Percentiles rank a stretch among this genome's conserved stretches.
These are phyloP conservation scores for Agastache rugosa DNA, from an alignment of 257 asterid species.

Conservation along the genomic window DNA sequence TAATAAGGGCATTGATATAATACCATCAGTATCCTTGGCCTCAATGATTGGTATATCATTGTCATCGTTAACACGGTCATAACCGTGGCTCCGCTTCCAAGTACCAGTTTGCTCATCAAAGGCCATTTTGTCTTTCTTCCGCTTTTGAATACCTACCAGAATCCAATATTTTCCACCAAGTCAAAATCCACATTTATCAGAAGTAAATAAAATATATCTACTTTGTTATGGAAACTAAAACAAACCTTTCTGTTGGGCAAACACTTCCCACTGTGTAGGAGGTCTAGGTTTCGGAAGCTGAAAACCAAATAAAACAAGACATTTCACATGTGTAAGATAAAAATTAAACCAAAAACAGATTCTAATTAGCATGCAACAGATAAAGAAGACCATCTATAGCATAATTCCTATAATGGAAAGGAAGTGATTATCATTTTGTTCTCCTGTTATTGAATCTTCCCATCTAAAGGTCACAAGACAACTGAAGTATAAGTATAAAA, in stretches of 20 bases:
- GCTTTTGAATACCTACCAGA: slow-evolving; percentile 68
- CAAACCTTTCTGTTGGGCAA: slow-evolving; percentile 93
- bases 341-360: background rate
- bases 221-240: background rate
- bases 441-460: background rate
- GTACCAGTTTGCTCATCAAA: slow-evolving; percentile 80
- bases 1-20: background rate
- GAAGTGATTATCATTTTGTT: background rate
- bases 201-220: slow-evolving; percentile 23
- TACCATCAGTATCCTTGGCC: slow-evolving; percentile 93
- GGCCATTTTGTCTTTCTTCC: slow-evolving; percentile 75
- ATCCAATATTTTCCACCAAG: slow-evolving; percentile 9
- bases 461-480: background rate
- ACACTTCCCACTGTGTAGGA: slow-evolving; percentile 90
- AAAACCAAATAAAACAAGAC: slow-evolving; percentile 30
- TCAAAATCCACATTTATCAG: slow-evolving; percentile 5
- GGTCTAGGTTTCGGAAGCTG: slow-evolving; percentile 96
- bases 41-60: slow-evolving; percentile 88
- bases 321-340: slow-evolving; percentile 23
- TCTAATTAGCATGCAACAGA: slow-evolving; percentile 12
- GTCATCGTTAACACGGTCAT: slow-evolving; percentile 90
- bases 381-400: background rate
- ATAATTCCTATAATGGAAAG: background rate
- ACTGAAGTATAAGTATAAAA: background rate
- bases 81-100: slow-evolving; percentile 95